Evolutionary conservation across 306 rosid species (phyloP).

Genomic region (Phaseolus lunatus): DNA sequence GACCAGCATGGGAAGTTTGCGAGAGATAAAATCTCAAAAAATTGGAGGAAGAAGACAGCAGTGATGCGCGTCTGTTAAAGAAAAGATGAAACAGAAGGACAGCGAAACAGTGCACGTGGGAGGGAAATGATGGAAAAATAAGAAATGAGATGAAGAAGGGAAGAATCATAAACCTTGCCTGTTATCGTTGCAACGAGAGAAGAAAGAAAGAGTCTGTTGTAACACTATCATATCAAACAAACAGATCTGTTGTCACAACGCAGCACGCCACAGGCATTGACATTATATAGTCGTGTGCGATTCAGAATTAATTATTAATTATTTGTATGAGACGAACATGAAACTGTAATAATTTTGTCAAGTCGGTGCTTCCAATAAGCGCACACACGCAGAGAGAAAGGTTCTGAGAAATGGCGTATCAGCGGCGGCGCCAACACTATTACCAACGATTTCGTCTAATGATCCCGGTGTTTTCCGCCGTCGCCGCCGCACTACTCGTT

Average conservation of each 20-base stretch:
- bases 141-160: neutral
- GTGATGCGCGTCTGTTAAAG: neutral
- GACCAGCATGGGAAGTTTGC: neutral
- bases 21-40: conserved; percentile 27
- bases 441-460: conserved; percentile 64
- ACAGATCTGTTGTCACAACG: conserved; percentile 13
- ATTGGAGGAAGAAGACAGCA: conserved; percentile 28
- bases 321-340: neutral
- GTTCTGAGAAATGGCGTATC: conserved; percentile 58
- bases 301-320: neutral
- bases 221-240: neutral
- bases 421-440: conserved; percentile 87
- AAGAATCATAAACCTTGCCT: neutral
- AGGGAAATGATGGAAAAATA: conserved; percentile 6
- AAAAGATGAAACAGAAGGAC: neutral
- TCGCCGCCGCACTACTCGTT: conserved; percentile 68
- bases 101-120: conserved; percentile 37
- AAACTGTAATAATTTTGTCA: neutral
- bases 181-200: conserved; percentile 12
- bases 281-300: neutral
- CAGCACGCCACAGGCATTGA: neutral
- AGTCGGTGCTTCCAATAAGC: conserved; percentile 4
- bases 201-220: conserved; percentile 27
- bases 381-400: neutral
- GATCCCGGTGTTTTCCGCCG: conserved; percentile 71